Evolutionary conservation across 2,329 filamentous ascomycete species (phyloP).

Genomic region (Pseudogymnoascus sp.): DNA sequence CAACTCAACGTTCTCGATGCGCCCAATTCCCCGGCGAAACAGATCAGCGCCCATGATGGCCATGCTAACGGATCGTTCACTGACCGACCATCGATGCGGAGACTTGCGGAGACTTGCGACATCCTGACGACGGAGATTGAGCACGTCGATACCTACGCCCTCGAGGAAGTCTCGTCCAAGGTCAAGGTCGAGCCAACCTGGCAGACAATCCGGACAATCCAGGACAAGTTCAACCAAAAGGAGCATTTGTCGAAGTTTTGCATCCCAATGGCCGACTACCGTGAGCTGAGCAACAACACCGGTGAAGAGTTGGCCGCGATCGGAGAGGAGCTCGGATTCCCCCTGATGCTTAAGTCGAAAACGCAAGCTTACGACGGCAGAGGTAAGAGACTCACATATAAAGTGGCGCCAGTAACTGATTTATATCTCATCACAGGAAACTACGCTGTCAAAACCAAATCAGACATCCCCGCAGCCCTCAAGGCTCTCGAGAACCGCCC

Average conservation of each 20-base stretch:
- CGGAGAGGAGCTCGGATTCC: slow-evolving; percentile 61
- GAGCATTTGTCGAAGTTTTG: slow-evolving; percentile 60
- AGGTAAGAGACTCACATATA: slow-evolving; percentile 37
- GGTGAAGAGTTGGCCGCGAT: slow-evolving; percentile 53
- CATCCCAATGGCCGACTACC: slow-evolving; percentile 64
- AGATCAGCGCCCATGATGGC: slow-evolving; percentile 65
- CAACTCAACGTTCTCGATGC: slow-evolving; percentile 72
- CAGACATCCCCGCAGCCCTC: slow-evolving; percentile 57
- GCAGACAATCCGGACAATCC: slow-evolving; percentile 78
- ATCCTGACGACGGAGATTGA: slow-evolving; percentile 91
- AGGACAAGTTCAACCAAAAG: slow-evolving; percentile 91
- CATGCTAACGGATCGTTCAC: slow-evolving; percentile 87
- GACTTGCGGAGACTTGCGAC: slow-evolving; percentile 69
- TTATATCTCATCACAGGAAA: slow-evolving; percentile 40
- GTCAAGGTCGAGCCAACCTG: slow-evolving; percentile 71
- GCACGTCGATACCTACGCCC: slow-evolving; percentile 82
- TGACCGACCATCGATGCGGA: slow-evolving; percentile 66
- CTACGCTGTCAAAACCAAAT: slow-evolving; percentile 51
- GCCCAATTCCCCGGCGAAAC: slow-evolving; percentile 70
- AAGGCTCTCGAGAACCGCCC: slow-evolving; percentile 60
- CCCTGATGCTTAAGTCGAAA: slow-evolving; percentile 86
- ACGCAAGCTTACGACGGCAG: slow-evolving; percentile 91
- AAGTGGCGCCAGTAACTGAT: not conserved
- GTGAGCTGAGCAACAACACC: slow-evolving; percentile 45
- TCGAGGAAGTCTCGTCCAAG: slow-evolving; percentile 68